Base-by-base conservation (phyloP, 345 rosid species). In the Cardamine resedifolia region DNA sequence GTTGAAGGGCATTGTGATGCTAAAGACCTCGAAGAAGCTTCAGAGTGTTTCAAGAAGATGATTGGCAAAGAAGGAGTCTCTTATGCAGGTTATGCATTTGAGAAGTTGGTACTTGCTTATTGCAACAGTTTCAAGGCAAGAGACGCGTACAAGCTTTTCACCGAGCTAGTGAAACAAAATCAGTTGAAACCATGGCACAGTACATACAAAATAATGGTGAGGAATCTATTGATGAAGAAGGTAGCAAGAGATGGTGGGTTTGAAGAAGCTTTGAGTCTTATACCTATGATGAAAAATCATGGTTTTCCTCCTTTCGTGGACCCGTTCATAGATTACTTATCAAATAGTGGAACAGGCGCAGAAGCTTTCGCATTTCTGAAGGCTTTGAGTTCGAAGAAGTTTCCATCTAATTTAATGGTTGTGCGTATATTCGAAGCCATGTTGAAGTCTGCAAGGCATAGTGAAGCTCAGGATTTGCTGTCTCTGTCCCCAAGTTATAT, bases 241-340 rank as follows among this genome's bases (percentile, higher is more conserved):
- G 82, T 84, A 43, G 74, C 89, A 72, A 85, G 58, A 71, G 87
- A 82, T 70, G 88, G 82, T 43, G 93, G 86, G 57, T 91, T 84
- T 72, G 79, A 82, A 62, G 88, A 86, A 71, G 97, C 95, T 64
- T 77, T 86, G 71, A 79, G 66, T 71, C 78, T 90, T 59, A 21
- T 90, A 72, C 73, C 79, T 68, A 56, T 87, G 84, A 93, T 93
- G 97, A 91, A 77, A 75, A 65, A 53, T 68, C 82, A 87, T 9
- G 97, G 94, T 6, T 85, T 80, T 65, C 97, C 98, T 43, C 97
- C 96, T 52, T 84, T 75, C 56, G 72, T 87, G 33, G 88, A 85
- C 73, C 96, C 99, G 0, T 82, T 88, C 50, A 33, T 91, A 3
- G 83, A 86, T 72, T 77, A 85, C 77, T 71, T 88, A 58, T 87